These are phyloP conservation scores for Tubosaeta sp. DNA, from an alignment of 768 basidiomycete genomes.

Conservation along the genomic window DNA sequence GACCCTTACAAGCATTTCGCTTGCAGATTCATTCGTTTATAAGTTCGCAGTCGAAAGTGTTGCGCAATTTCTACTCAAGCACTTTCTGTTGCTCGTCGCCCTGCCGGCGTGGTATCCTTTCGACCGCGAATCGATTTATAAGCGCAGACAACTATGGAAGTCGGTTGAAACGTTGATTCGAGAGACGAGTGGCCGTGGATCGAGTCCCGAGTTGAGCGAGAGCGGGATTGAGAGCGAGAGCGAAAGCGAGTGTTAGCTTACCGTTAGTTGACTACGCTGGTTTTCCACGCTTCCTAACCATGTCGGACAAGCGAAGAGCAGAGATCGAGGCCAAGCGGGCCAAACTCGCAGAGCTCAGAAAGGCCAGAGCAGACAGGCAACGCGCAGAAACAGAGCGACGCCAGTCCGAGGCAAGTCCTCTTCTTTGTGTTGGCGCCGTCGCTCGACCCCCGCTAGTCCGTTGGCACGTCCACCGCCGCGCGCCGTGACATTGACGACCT, in stretches of 20 bases:
- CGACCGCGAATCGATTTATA: neutral
- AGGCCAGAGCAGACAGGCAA: slow-evolving; percentile 69
- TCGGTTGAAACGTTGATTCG: neutral
- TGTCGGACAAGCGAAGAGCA: slow-evolving; percentile 69
- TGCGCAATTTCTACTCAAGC: neutral
- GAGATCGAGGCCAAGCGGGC: slow-evolving; percentile 90
- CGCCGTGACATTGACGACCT: slow-evolving; percentile 69
- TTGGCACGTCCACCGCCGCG: slow-evolving; percentile 37
- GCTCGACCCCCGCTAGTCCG: slow-evolving; percentile 24
- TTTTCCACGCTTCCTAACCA: slow-evolving; percentile 14
- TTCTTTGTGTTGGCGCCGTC: neutral
- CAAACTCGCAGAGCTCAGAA: slow-evolving; percentile 80
- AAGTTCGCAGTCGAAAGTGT: neutral
- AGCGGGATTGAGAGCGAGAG: neutral
- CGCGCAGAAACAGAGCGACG: slow-evolving; percentile 45
- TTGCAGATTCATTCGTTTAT: neutral
- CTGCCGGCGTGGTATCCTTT: neutral
- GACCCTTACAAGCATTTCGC: neutral
- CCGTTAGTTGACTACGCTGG: too few species aligned
- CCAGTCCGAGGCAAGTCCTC: slow-evolving; percentile 21
- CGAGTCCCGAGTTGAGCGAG: neutral
- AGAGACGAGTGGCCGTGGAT: neutral
- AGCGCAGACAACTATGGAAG: neutral
- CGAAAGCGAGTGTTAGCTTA: neutral
- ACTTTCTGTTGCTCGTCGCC: neutral